Base-by-base conservation (phyloP, 768 basidiomycete genomes). In the Termitomyces sp. region DNA sequence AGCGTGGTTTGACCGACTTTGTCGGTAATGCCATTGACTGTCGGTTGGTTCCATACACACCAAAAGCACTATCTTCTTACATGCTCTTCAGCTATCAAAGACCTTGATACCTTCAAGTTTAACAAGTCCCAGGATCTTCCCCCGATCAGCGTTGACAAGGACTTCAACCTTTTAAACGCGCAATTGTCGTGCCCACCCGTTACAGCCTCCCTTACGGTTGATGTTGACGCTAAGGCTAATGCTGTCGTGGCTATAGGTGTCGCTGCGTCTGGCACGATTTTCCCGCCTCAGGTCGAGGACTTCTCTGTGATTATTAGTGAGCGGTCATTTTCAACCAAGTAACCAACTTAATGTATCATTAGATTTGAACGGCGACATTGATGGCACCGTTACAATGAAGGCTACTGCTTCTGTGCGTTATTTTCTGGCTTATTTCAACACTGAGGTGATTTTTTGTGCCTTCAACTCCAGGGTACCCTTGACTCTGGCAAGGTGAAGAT, bases 401-500 rank as follows among this genome's bases (percentile, higher is more conserved):
- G 76, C 76, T 10, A 70, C 67, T 20, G 70, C 75, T 3, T 65
- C 70, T 50, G 81, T 76, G 9, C 35, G 54, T 54, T 2, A 9
- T 11, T 38, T 41, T 46, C 26, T 22, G 8, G 3, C 32, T 38
- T 28, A 36, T 3, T 5, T 20, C 26, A 36, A 13, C 32, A 24
- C 14, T 14, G 3, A 26, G 5, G 18, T 26, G 33, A 38, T 26
- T 13, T 33, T 3, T 24, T 50, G 20, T 13, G 24, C 10, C 6
- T 30, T 24, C 6, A 26, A 14, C 48, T 32, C 26, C 38, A 76
- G 71, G 75, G 77, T 0, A 66, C 68, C 0, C 58, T 81, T 36
- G 76, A 79, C 59, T 74, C 78, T 0, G 80, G 77, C 4, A 73
- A 72, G 43, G 67, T 79, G 52, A 63, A 65, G 16, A 62, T 83